phyloP scores from a whole-genome alignment of 108 stramenopile genomes.

The Stephanodiscus triporus region DNA sequence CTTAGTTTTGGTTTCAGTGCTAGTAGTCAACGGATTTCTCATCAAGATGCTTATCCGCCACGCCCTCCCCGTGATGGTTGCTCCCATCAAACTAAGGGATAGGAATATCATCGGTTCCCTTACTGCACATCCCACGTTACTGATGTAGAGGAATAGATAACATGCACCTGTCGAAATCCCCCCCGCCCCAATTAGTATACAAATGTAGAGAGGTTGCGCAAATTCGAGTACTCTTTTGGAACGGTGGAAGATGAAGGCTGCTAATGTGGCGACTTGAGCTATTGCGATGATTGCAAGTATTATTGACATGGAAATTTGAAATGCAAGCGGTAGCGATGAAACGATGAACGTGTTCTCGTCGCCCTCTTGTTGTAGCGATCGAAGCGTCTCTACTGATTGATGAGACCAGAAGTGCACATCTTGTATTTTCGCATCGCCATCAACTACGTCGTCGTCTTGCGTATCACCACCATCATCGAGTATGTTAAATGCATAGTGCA shows the following conservation, averaged over 20 bases:
- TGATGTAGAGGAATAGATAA: slow-evolving; percentile 29
- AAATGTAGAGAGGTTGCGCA: slow-evolving; percentile 28
- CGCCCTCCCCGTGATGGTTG: slow-evolving; percentile 34
- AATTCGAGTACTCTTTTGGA: slow-evolving; percentile 37
- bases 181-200: slow-evolving; percentile 24
- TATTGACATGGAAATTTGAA: slow-evolving; percentile 29
- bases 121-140: slow-evolving; percentile 23
- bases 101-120: slow-evolving; percentile 37
- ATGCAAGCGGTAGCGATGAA: slow-evolving; percentile 14
- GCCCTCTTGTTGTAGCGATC: slow-evolving; percentile 6
- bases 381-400: neutral
- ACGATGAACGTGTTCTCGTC: slow-evolving; percentile 16
- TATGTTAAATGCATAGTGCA: too few species aligned
- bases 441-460: too few species aligned
- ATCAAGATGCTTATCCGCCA: slow-evolving; percentile 37
- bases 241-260: slow-evolving; percentile 21
- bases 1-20: neutral
- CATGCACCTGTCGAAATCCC: slow-evolving; percentile 17
- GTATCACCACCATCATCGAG: too few species aligned
- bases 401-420: slow-evolving; percentile 8
- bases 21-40: slow-evolving; percentile 29
- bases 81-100: slow-evolving; percentile 33
- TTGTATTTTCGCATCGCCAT: neutral
- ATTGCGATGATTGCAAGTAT: slow-evolving; percentile 18
- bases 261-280: slow-evolving; percentile 16